phyloP scores from a whole-genome alignment of 257 asterid species.

The Solanum megistacrolobum region DNA sequence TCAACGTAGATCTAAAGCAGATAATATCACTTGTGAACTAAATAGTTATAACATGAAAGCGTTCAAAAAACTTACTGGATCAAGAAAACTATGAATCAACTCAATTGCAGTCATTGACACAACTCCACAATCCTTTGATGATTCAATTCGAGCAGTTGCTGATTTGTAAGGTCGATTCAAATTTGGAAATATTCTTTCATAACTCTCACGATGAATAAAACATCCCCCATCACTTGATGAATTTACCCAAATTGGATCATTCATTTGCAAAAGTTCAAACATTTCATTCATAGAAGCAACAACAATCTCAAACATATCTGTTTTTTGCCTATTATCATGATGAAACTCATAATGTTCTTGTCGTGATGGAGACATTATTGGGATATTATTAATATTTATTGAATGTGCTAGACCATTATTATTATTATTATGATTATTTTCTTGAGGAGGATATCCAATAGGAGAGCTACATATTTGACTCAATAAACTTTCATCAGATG shows the following conservation, averaged over 20 bases:
- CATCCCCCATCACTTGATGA: conserved; percentile 31
- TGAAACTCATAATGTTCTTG: not conserved
- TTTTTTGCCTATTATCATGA: conserved; percentile 19
- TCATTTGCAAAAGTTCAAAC: conserved; percentile 31
- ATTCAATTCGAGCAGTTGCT: conserved; percentile 45
- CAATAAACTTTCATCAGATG: not conserved
- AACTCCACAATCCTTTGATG: conserved; percentile 52
- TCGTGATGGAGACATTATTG: not conserved
- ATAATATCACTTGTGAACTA: not conserved
- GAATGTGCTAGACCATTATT: not conserved
- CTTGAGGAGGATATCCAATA: conserved; percentile 4
- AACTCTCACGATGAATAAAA: conserved; percentile 31
- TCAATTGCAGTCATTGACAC: conserved; percentile 41
- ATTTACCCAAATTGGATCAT: conserved; percentile 55
- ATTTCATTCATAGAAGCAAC: conserved; percentile 45
- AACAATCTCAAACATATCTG: conserved; percentile 24
- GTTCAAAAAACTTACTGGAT: conserved; percentile 27
- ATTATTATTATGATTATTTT: not conserved
- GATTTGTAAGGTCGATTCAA: conserved; percentile 12
- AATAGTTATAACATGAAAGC: not conserved
- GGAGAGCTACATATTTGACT: conserved; percentile 10
- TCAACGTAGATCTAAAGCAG: not conserved
- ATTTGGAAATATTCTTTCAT: conserved; percentile 44
- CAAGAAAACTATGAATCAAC: conserved; percentile 44
- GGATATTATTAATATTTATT: not conserved